phyloP scores from a whole-genome alignment of 2,329 filamentous ascomycete genomes.

The Aspergillus sp. region DNA sequence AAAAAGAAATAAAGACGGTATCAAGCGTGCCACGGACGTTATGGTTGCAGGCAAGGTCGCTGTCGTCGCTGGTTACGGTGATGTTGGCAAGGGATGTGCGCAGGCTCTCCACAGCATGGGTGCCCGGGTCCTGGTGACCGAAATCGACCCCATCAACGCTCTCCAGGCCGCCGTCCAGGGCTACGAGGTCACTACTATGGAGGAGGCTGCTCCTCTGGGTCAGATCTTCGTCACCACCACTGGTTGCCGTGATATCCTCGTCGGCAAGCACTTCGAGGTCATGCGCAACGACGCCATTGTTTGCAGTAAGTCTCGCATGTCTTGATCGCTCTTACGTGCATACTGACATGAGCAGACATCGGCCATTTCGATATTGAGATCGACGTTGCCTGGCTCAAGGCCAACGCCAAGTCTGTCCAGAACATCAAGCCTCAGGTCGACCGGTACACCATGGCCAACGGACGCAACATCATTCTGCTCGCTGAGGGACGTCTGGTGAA shows the following conservation, averaged over 20 bases:
- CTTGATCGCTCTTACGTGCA: not conserved
- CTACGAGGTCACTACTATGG: conserved; percentile 97
- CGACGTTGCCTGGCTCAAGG: conserved; percentile 99
- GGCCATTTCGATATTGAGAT: conserved; percentile 99
- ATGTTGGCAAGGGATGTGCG: conserved; percentile 98
- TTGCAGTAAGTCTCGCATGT: conserved; percentile 67
- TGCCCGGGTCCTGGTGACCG: conserved; percentile 92
- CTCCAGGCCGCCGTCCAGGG: conserved; percentile 97
- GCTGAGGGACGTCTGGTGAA: conserved; percentile 99
- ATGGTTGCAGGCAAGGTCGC: conserved; percentile 99
- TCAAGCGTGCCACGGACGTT: conserved; percentile 99
- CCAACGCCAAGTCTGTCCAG: conserved; percentile 86
- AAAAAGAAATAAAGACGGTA: conserved; percentile 67
- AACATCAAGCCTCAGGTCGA: conserved; percentile 99
- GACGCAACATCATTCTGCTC: conserved; percentile 96
- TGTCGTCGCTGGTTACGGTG: conserved; percentile 96
- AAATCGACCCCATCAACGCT: conserved; percentile 99
- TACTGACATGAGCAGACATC: conserved; percentile 64
- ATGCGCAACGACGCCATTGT: conserved; percentile 99
- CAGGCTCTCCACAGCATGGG: conserved; percentile 96
- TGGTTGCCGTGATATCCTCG: conserved; percentile 96
- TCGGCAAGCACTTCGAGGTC: conserved; percentile 84
- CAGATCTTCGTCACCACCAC: conserved; percentile 99
- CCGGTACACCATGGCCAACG: conserved; percentile 90
- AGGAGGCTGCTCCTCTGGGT: conserved; percentile 81